phyloP scores from a whole-genome alignment of 257 asterid species.

The Lantana camara region DNA sequence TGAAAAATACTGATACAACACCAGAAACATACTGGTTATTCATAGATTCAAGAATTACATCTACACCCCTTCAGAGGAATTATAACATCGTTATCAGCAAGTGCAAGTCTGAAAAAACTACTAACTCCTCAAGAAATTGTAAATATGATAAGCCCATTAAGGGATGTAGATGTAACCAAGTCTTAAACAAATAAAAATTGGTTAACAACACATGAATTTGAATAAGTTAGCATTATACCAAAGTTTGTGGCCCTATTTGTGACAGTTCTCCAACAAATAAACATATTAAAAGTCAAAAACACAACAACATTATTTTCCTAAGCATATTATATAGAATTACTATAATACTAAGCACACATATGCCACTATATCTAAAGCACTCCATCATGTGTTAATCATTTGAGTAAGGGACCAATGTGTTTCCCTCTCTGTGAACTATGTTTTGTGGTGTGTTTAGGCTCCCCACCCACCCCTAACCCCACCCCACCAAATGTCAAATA shows the following conservation, averaged over 20 bases:
- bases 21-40: too few relatives aligned
- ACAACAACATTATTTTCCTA: slow-evolving; percentile 30
- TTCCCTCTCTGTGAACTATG: slow-evolving; percentile 32
- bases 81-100: too few relatives aligned
- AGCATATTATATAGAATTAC: slow-evolving; percentile 26
- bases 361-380: slow-evolving; percentile 16
- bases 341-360: slow-evolving; percentile 9
- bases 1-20: too few relatives aligned
- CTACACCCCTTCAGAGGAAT: too few relatives aligned
- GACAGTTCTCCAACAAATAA: slow-evolving; percentile 4
- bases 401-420: slow-evolving; percentile 47
- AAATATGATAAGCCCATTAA: too few relatives aligned
- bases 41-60: too few relatives aligned
- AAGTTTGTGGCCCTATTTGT: slow-evolving; percentile 24
- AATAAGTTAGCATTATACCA: slow-evolving; percentile 22
- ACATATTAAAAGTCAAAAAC: slow-evolving; percentile 8
- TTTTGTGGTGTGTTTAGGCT: slow-evolving; percentile 41
- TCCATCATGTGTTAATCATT: slow-evolving; percentile 37
- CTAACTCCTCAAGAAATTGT: too few relatives aligned
- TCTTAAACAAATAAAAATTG: too few relatives aligned
- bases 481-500: slow-evolving; percentile 10
- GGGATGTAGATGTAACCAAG: too few relatives aligned
- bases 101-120: too few relatives aligned
- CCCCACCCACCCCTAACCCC: slow-evolving; percentile 15
- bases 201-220: too few relatives aligned